A percentile compares a stretch with the other conserved stretches of the same genome.
Conservation (phyloP, 2,329 filamentous ascomycete genomes). For the Trichoderma asperellum region DNA sequence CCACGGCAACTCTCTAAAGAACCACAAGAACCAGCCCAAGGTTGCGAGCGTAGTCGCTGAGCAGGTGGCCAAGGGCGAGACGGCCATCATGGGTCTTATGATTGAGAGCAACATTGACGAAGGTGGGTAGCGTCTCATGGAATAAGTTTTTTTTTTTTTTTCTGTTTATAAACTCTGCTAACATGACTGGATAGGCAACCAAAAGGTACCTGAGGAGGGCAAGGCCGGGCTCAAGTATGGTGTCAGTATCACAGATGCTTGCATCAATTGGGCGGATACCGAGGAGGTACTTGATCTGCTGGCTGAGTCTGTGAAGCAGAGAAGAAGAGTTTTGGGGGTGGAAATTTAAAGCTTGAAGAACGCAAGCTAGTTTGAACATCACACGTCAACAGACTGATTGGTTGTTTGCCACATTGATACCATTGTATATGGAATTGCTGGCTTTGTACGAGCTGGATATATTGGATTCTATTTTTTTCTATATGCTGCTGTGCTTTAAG, state of each 20-base stretch:
- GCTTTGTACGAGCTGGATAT: neutral
- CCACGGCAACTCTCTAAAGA: slow-evolving; percentile 93
- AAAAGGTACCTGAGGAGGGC: slow-evolving; percentile 89
- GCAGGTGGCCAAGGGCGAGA: slow-evolving; percentile 84
- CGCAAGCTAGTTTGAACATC: neutral
- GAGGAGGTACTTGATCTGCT: slow-evolving; percentile 75
- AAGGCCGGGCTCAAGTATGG: slow-evolving; percentile 86
- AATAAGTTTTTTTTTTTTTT: slow-evolving; percentile 30
- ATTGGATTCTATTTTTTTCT: neutral
- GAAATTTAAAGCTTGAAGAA: neutral
- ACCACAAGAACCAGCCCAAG: slow-evolving; percentile 97
- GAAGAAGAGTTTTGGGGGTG: slow-evolving; percentile 56
- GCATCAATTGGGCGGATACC: slow-evolving; percentile 93
- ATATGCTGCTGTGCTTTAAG: neutral
- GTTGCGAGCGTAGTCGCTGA: slow-evolving; percentile 80
- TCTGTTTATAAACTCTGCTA: slow-evolving; percentile 32
- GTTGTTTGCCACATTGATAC: neutral
- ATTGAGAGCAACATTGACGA: slow-evolving; percentile 98
- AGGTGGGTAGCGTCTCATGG: slow-evolving; percentile 52
- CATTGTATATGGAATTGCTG: neutral
- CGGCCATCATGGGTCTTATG: slow-evolving; percentile 94
- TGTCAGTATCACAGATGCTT: slow-evolving; percentile 96
- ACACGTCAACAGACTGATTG: neutral
- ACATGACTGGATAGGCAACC: slow-evolving; percentile 61
- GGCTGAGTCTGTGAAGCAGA: slow-evolving; percentile 77